These are phyloP conservation scores for Luffa acutangula DNA, from an alignment of 306 rosid genomes.

Conservation along the genomic window DNA sequence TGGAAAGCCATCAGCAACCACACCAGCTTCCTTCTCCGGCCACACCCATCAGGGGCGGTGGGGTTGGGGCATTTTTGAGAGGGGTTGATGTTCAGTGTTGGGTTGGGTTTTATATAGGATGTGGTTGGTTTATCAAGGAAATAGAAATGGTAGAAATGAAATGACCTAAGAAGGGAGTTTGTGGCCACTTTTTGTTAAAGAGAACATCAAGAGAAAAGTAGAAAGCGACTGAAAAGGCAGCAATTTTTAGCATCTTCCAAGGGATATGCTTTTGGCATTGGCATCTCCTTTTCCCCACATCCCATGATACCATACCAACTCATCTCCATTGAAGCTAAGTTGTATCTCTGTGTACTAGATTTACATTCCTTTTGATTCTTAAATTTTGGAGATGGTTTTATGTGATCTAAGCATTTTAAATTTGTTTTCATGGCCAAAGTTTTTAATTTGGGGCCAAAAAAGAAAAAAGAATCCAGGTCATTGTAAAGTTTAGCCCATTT, in stretches of 20 bases:
- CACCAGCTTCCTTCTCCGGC: slow-evolving; percentile 1
- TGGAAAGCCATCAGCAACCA: slow-evolving; percentile 4
- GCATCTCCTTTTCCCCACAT: slow-evolving; percentile 10
- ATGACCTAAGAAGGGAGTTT: slow-evolving; percentile 5
- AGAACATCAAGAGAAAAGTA: background rate
- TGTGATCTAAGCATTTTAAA: background rate
- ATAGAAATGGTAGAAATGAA: background rate
- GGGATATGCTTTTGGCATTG: slow-evolving; percentile 12
- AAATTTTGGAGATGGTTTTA: background rate
- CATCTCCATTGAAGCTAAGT: slow-evolving; percentile 1
- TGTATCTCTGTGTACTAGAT: background rate
- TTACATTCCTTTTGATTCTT: background rate
- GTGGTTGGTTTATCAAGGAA: slow-evolving; percentile 4
- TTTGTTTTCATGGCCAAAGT: background rate
- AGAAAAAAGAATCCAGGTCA: background rate
- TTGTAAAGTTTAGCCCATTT: slow-evolving; percentile 4
- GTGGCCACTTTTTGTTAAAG: slow-evolving; percentile 9
- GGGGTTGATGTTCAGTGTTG: background rate
- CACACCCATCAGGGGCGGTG: background rate
- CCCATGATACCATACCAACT: slow-evolving; percentile 11
- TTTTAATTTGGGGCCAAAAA: background rate
- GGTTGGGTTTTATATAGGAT: slow-evolving; percentile 10
- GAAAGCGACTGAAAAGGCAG: slow-evolving; percentile 1
- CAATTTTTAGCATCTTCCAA: slow-evolving; percentile 4
- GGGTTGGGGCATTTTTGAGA: background rate